Base-by-base conservation (phyloP, 257 asterid species). In the Fraxinus americana region DNA sequence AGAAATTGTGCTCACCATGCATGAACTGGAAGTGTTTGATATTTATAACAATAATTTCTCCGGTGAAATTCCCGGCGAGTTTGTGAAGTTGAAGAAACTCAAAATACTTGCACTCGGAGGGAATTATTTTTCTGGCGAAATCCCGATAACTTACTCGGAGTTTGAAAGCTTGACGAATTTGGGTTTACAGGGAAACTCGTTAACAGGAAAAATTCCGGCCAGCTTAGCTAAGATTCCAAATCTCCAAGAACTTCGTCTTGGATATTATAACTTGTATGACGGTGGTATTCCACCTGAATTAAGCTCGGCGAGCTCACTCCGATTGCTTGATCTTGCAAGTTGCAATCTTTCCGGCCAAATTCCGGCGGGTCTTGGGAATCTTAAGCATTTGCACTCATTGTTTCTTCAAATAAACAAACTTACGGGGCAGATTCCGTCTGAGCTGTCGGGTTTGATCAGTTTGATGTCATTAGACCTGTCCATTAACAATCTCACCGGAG, bases 231-330 rank as follows among this genome's bases (percentile, higher is more conserved):
- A 39, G 82, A 87, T 95, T 32, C 89, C 83, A 71, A 91, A 84
- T 52, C 90, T 95, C 5, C 86, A 81, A 54, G 81, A 83, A 59
- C 91, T 95, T 2, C 85, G 54, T n/a, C 84, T 95, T 6, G 99
- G 99, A 5, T 95, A 93, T 68, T 88, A 0, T 70, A 95, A 92
- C 84, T 35, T 27, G 8, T 95, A 93, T 69, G 79, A 78, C 19
- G 98, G 98, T 23, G 99, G 96, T 0, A 93, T 95, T 9, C 99
- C 99, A 34, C 84, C 90, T 73, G 98, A 93, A 78, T 85, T 95
- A 1, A 98, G 98, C 30, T 77, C 82, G 0, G 77, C 80, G 0
- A n/a, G 82, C 29, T 70, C 91, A 0, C 96, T 91, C 2, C 83
- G 80, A 41, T 77, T 86, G 9, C 94, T 94, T 32, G 91, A 89